A percentile compares a stretch with the other conserved stretches of the same genome.
Conservation (phyloP, 2,329 filamentous ascomycete species). For the Diplodia sapinea region DNA sequence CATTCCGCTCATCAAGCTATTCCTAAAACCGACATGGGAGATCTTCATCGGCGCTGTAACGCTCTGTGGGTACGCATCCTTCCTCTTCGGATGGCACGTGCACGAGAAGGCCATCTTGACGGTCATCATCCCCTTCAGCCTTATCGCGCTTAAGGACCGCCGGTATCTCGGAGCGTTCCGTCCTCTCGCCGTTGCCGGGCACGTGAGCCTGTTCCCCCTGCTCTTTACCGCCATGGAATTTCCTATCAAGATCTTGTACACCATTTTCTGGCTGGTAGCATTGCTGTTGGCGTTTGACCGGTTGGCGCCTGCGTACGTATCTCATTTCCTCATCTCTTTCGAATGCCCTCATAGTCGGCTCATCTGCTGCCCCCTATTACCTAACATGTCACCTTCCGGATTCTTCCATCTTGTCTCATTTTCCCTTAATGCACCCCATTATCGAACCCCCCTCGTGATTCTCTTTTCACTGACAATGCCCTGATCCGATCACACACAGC, state of each 20-base stretch:
- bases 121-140: conserved; percentile 91
- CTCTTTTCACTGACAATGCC: conserved; percentile 12
- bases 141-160: conserved; percentile 87
- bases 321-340: conserved; percentile 1
- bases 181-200: conserved; percentile 87
- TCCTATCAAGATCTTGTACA: conserved; percentile 91
- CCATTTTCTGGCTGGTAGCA: conserved; percentile 85
- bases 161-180: conserved; percentile 91
- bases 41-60: conserved; percentile 88
- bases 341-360: not conserved
- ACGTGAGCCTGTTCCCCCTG: conserved; percentile 93
- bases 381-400: conserved; percentile 32
- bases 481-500: conserved; percentile 38
- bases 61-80: conserved; percentile 93
- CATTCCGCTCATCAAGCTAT: conserved; percentile 75
- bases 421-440: conserved; percentile 9
- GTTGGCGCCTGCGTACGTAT: conserved; percentile 74
- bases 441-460: not conserved
- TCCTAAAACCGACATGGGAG: conserved; percentile 80
- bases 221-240: conserved; percentile 93
- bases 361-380: not conserved
- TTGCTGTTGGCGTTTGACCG: conserved; percentile 88
- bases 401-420: not conserved
- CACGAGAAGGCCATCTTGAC: conserved; percentile 96
- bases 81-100: conserved; percentile 98